Conservation (phyloP, 768 basidiomycete genomes). For the Gloeostereum incarnatum region DNA sequence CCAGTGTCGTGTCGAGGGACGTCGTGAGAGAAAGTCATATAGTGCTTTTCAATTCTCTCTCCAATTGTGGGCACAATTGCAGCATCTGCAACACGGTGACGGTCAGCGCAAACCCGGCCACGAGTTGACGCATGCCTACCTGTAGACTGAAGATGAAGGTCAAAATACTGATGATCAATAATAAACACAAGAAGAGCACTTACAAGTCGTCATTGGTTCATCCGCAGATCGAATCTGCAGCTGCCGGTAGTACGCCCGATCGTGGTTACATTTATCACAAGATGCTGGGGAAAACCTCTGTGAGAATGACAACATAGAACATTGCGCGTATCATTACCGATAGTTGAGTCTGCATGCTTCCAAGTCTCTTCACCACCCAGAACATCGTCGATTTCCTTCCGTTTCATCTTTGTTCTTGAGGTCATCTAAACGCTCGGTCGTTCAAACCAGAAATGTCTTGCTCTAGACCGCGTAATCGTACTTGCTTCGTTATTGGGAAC, state of each 20-base stretch:
- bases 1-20: no score
- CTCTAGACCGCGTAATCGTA: no score
- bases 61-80: conserved; percentile 58
- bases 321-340: conserved; percentile 34
- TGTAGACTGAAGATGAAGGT: conserved; percentile 38
- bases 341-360: conserved; percentile 86
- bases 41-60: conserved; percentile 63
- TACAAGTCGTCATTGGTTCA: conserved; percentile 79
- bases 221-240: conserved; percentile 92
- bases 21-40: no score
- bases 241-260: conserved; percentile 89
- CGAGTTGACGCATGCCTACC: conserved; percentile 25
- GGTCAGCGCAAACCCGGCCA: not conserved
- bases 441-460: no score
- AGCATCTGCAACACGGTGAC: conserved; percentile 32
- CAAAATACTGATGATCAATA: not conserved
- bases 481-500: conserved; percentile 85
- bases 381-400: conserved; percentile 95
- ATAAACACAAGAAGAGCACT: conserved; percentile 11
- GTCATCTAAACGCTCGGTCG: no score
- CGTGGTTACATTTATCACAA: conserved; percentile 76
- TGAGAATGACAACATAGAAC: not conserved
- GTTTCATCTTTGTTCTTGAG: conserved; percentile 71
- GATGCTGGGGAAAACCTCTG: conserved; percentile 24
- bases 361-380: conserved; percentile 90